Percentiles rank a stretch among this genome's conserved stretches.
Conservation (phyloP, 768 basidiomycete species). For the Ephemerocybe angulata region DNA sequence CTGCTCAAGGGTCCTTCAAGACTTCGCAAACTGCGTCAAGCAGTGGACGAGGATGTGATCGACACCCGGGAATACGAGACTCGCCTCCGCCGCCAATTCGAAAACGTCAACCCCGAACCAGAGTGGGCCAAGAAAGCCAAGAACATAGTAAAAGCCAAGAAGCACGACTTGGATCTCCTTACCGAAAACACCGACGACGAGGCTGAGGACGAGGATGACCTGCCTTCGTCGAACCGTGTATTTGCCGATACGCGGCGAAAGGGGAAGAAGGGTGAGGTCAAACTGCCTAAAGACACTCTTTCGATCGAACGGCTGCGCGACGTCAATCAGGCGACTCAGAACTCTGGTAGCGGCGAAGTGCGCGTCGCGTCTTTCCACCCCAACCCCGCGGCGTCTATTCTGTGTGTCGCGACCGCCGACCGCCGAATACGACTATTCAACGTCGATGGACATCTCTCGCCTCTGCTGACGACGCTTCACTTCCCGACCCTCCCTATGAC, state of each 20-base stretch:
- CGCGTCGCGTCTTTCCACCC: constrained; percentile 89
- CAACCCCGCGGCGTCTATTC: constrained; percentile 71
- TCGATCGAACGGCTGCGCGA: constrained; percentile 84
- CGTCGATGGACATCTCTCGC: constrained; percentile 90
- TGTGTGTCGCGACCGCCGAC: constrained; percentile 82
- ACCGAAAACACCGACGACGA: constrained; percentile 30
- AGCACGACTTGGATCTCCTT: constrained; percentile 33
- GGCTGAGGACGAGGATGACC: constrained; percentile 36
- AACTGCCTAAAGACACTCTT: constrained; percentile 56
- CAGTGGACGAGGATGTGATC: constrained; percentile 67
- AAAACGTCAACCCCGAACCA: constrained; percentile 86
- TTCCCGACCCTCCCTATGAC: constrained; percentile 82
- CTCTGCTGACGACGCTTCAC: constrained; percentile 88
- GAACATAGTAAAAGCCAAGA: constrained; percentile 32
- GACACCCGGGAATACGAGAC: too few relatives aligned
- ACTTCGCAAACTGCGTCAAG: constrained; percentile 83
- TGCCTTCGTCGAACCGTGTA: constrained; percentile 57
- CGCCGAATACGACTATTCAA: constrained; percentile 89
- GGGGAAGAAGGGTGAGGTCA: constrained; percentile 27
- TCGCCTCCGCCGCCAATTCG: constrained; percentile 84
- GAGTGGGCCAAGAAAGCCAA: constrained; percentile 83
- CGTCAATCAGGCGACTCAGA: constrained; percentile 76
- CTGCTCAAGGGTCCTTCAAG: constrained; percentile 47
- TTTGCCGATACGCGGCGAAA: constrained; percentile 39
- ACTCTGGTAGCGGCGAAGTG: constrained; percentile 63